Conservation (phyloP, 164 flowering plant genomes). For the Stephania cephalantha region DNA sequence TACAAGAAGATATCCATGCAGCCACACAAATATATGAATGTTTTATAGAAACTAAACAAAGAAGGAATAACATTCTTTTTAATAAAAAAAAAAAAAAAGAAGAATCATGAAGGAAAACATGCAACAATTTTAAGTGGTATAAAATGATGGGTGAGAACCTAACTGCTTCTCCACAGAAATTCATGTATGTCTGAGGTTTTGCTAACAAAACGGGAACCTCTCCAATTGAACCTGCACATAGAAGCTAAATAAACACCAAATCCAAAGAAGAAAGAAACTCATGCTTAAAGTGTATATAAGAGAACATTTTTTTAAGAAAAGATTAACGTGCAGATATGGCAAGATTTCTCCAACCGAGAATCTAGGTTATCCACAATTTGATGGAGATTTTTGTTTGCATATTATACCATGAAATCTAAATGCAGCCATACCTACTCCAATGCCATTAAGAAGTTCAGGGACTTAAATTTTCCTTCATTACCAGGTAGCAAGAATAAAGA, state of each 20-base stretch:
- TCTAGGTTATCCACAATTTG: background rate
- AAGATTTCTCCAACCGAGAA: background rate
- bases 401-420: background rate
- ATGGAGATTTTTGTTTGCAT: background rate
- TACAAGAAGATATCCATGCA: no score
- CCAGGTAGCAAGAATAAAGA: background rate
- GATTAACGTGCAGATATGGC: background rate
- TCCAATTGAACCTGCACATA: slow-evolving; percentile 79
- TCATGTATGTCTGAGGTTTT: slow-evolving; percentile 95
- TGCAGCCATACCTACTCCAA: background rate
- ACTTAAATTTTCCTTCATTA: background rate
- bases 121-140: background rate
- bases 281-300: background rate
- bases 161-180: slow-evolving; percentile 93
- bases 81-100: background rate
- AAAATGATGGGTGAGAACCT: slow-evolving; percentile 21
- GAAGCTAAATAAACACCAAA: slow-evolving; percentile 19
- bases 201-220: slow-evolving; percentile 85
- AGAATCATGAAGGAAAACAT: background rate
- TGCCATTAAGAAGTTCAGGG: no score
- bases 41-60: background rate
- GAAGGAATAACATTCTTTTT: background rate
- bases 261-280: background rate
- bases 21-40: background rate
- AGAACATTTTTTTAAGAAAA: background rate